Evolutionary conservation across 2,329 filamentous ascomycete genomes (phyloP).

Genomic region (Diaporthe vaccinii): DNA sequence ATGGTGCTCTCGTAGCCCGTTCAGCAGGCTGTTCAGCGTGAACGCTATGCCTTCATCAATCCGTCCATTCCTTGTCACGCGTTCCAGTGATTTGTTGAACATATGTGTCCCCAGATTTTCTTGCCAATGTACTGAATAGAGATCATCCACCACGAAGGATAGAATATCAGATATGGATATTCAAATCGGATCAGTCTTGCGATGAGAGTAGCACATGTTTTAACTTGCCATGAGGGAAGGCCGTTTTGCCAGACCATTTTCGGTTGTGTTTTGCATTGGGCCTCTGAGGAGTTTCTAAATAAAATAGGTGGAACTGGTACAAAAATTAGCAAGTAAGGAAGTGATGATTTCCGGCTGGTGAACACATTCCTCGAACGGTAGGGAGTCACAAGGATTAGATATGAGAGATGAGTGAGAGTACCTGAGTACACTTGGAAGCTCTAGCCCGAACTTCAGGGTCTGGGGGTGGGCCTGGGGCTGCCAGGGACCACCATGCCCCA

Average conservation of each 20-base stretch:
- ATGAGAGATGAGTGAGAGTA: too few species aligned
- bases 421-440: not conserved
- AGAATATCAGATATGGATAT: too few species aligned
- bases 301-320: not conserved
- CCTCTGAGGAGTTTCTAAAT: accelerated
- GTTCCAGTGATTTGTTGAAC: too few species aligned
- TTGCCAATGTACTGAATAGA: too few species aligned
- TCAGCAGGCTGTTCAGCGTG: too few species aligned
- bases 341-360: not conserved
- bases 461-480: not conserved
- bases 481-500: not conserved
- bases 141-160: too few species aligned
- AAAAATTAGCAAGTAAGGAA: not conserved
- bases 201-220: not conserved
- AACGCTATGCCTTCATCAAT: too few species aligned
- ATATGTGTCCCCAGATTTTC: too few species aligned
- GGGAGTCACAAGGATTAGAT: not conserved
- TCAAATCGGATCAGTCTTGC: not conserved
- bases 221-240: not conserved
- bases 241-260: not conserved
- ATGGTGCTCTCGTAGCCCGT: too few species aligned
- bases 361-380: not conserved
- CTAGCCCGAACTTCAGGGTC: not conserved
- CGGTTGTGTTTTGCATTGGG: not conserved
- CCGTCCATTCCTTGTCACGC: too few species aligned